Conservation (phyloP, 2,329 filamentous ascomycete species). For the Rhinocladiella mackenziei region DNA sequence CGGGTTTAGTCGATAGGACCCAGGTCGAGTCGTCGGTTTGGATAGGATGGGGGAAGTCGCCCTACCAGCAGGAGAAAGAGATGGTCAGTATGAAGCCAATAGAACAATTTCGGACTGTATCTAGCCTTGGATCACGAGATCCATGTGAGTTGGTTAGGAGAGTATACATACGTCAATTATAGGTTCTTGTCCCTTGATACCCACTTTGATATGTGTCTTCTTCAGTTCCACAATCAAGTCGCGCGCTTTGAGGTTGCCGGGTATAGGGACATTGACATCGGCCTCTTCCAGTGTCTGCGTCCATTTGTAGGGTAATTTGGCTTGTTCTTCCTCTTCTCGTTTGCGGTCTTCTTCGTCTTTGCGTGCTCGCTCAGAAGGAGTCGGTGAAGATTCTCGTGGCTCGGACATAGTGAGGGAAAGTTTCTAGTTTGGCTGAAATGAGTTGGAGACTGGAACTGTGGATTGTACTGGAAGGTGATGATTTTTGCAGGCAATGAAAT, state of each 20-base stretch:
- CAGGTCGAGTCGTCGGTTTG: conserved; percentile 85
- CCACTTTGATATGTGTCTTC: conserved; percentile 71
- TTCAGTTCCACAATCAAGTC: conserved; percentile 82
- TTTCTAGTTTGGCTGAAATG: not conserved
- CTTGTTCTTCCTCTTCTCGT: conserved; percentile 82
- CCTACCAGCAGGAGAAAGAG: conserved; percentile 50
- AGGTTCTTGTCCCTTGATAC: conserved; percentile 81
- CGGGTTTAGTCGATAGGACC: conserved; percentile 71
- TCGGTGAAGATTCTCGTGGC: conserved; percentile 39
- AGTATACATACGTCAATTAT: conserved; percentile 66
- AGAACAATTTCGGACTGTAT: not conserved
- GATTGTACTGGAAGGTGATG: not conserved
- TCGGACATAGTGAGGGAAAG: conserved; percentile 12
- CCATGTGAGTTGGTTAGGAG: not conserved
- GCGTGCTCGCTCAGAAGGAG: conserved; percentile 52
- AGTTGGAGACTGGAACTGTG: no score
- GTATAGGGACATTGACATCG: conserved; percentile 72
- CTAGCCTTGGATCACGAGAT: not conserved
- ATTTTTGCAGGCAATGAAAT: not conserved
- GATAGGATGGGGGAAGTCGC: conserved; percentile 76
- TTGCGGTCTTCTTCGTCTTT: conserved; percentile 58
- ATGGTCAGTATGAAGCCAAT: conserved; percentile 3
- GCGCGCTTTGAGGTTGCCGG: conserved; percentile 75
- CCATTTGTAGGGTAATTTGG: conserved; percentile 93
- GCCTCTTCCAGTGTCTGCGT: conserved; percentile 86